phyloP scores from a whole-genome alignment of 164 flowering plant genomes.

The Aristolochia contorta region DNA sequence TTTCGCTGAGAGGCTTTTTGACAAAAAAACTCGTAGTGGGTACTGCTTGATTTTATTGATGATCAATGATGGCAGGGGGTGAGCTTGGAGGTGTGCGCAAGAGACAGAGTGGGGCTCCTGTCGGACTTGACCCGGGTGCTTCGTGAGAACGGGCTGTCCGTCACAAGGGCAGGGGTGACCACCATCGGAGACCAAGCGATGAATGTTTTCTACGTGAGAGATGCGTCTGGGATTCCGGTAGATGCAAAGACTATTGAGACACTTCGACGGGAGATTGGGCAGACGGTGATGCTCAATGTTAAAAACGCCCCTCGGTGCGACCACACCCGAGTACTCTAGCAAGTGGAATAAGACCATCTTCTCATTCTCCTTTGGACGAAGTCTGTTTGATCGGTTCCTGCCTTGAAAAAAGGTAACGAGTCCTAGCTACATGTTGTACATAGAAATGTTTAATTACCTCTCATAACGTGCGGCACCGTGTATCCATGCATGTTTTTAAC shows the following conservation, averaged over 20 bases:
- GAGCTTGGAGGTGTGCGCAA: conserved; percentile 60
- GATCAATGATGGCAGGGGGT: conserved; percentile 25
- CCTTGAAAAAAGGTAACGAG: not conserved
- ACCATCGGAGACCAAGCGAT: conserved; percentile 54
- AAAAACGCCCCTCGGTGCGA: not conserved
- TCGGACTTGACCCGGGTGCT: conserved; percentile 71
- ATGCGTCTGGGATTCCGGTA: conserved; percentile 4
- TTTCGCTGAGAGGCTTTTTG: no score
- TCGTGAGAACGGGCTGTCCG: conserved; percentile 56
- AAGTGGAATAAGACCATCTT: conserved; percentile 5
- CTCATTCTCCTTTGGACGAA: conserved; percentile 5
- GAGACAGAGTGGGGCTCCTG: conserved; percentile 60
- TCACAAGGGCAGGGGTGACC: conserved; percentile 57
- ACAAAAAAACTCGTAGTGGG: not conserved
- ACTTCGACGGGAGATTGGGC: conserved; percentile 4
- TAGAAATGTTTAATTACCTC: no score
- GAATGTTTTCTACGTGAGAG: conserved; percentile 6
- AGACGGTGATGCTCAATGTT: conserved; percentile 2
- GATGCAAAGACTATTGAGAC: conserved; percentile 1
- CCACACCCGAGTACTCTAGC: not conserved
- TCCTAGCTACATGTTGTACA: no score
- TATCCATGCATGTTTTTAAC: no score
- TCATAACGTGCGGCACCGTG: no score
- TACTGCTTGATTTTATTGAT: conserved; percentile 6
- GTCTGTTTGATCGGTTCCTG: conserved; percentile 1